A percentile compares a stretch with the other conserved stretches of the same genome.
Evolutionary conservation across 768 basidiomycete genomes (phyloP).

Genomic region (Mycena kentingensis): DNA sequence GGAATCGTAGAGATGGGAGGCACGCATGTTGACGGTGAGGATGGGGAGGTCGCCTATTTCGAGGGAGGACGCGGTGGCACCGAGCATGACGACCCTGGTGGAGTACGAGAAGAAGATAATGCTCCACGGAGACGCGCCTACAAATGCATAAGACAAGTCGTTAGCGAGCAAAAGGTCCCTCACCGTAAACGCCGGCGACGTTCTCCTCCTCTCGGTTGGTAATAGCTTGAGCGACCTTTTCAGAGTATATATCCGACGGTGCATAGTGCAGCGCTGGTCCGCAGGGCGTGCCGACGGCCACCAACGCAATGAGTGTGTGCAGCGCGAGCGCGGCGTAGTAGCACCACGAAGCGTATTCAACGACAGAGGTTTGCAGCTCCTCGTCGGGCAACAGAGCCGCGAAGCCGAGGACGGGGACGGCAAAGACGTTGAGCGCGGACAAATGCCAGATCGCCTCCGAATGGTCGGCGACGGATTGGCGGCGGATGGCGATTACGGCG

Average conservation of each 20-base stretch:
- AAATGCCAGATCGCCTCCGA: constrained; percentile 62
- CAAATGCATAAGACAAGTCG: constrained; percentile 1
- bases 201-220: constrained; percentile 68
- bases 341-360: constrained; percentile 15
- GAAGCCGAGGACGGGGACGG: constrained; percentile 43
- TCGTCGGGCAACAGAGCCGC: constrained; percentile 58
- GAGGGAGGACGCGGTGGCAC: constrained; percentile 67
- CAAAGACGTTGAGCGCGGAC: constrained; percentile 53
- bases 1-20: constrained; percentile 54
- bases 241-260: constrained; percentile 68
- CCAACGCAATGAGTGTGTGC: constrained; percentile 38
- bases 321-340: constrained; percentile 52
- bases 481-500: constrained; percentile 51
- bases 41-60: constrained; percentile 89
- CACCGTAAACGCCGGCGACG: constrained; percentile 61
- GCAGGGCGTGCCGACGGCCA: constrained; percentile 54
- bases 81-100: constrained; percentile 84
- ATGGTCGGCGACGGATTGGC: constrained; percentile 42
- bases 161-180: background rate
- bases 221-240: constrained; percentile 59
- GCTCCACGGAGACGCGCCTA: constrained; percentile 60
- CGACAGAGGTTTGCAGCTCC: constrained; percentile 32
- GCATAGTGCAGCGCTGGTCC: constrained; percentile 79
- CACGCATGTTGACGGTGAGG: constrained; percentile 71
- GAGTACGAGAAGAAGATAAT: constrained; percentile 80